Percentiles rank a stretch among this genome's conserved stretches.
Conservation (phyloP, 257 asterid genomes). For the Jasminum sambac region DNA sequence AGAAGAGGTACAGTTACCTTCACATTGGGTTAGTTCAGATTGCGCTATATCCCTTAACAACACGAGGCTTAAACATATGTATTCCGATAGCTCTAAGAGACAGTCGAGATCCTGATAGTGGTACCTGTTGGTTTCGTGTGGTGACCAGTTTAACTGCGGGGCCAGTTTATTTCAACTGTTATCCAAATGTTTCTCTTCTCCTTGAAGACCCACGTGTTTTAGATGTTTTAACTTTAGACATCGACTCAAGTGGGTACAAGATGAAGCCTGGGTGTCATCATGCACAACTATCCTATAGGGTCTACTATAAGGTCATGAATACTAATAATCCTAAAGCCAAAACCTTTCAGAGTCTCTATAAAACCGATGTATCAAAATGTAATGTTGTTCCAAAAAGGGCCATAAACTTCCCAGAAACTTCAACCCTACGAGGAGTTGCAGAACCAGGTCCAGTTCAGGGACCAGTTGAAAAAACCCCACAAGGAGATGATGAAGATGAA, state of each 20-base stretch:
- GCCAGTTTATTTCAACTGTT: background rate
- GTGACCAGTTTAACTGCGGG: background rate
- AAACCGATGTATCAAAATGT: background rate
- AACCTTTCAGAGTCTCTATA: background rate
- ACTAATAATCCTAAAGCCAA: background rate
- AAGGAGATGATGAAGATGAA: background rate
- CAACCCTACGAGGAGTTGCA: background rate
- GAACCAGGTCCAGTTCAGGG: background rate
- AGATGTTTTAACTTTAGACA: background rate
- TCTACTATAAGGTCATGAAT: background rate
- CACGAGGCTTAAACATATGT: background rate
- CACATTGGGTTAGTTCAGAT: background rate
- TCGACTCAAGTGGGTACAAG: background rate
- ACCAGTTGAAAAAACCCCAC: background rate
- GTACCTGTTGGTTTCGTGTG: background rate
- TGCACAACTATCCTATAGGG: background rate
- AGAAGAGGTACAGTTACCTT: background rate
- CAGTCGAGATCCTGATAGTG: background rate
- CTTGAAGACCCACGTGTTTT: background rate
- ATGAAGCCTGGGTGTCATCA: background rate
- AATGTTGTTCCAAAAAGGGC: background rate
- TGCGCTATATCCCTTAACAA: background rate
- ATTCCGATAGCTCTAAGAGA: background rate
- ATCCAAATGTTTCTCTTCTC: background rate
- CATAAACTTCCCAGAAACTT: background rate